Evolutionary conservation across 768 basidiomycete genomes (phyloP).

Genomic region (Suillus weaverae): DNA sequence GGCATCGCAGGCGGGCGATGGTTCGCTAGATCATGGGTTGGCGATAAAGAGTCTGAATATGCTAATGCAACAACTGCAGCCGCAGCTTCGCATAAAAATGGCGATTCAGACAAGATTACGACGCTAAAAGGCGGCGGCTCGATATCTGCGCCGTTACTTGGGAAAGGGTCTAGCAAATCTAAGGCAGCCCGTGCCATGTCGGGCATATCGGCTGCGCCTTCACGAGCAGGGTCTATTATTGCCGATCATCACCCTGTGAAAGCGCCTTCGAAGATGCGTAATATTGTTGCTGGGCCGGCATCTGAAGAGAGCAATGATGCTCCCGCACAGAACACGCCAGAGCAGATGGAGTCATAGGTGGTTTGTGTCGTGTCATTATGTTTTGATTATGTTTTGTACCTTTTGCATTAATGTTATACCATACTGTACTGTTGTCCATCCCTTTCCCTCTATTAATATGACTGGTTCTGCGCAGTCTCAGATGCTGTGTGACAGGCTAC

Average conservation of each 20-base stretch:
- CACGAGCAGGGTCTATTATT: conserved; percentile 55
- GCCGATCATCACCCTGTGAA: conserved; percentile 46
- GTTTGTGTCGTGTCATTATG: conserved; percentile 1
- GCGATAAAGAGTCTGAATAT: conserved; percentile 74
- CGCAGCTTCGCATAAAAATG: conserved; percentile 27
- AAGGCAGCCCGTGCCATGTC: conserved; percentile 40
- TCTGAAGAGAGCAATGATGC: conserved; percentile 53
- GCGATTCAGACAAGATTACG: conserved; percentile 29
- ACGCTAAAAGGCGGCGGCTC: conserved; percentile 43
- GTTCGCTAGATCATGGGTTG: conserved; percentile 82
- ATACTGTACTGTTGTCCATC: background rate
- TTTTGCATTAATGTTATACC: background rate
- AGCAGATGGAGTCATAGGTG: conserved; percentile 21
- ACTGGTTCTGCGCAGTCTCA: background rate
- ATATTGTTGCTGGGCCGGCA: conserved; percentile 50
- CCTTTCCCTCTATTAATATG: background rate
- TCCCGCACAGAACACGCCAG: conserved; percentile 27
- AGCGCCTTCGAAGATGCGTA: conserved; percentile 68
- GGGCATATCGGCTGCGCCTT: conserved; percentile 51
- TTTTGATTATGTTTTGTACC: conserved; percentile 4
- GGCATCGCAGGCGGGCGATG: conserved; percentile 84
- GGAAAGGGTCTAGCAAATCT: conserved; percentile 41
- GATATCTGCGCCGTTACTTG: conserved; percentile 46
- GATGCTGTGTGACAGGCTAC: background rate
- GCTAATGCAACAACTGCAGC: conserved; percentile 37